Evolutionary conservation across 192 early-diverging fungal genomes (phyloP).

Genomic region (Phycomyces blakesleeanus): DNA sequence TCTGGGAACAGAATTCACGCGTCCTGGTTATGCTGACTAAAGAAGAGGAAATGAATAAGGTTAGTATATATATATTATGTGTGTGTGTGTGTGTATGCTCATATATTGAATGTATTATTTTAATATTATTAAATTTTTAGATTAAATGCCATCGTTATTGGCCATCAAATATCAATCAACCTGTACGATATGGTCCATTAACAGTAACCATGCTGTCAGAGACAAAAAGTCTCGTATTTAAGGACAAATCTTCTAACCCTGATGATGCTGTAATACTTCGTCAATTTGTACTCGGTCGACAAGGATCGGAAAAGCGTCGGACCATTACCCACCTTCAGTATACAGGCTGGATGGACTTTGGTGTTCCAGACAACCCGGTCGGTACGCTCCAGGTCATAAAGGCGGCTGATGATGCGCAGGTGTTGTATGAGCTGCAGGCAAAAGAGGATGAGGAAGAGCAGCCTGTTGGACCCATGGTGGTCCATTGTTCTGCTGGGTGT

Average conservation of each 20-base stretch:
- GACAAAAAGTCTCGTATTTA: constrained; percentile 38
- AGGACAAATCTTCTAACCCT: constrained; percentile 5
- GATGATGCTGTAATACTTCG: constrained; percentile 58
- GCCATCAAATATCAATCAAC: constrained; percentile 50
- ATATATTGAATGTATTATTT: background rate
- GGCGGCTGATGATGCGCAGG: constrained; percentile 38
- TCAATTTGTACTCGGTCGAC: constrained; percentile 39
- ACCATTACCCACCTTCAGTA: constrained; percentile 82
- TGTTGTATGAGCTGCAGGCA: constrained; percentile 4
- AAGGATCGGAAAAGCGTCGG: constrained; percentile 8
- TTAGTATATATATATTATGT: constrained; percentile 24
- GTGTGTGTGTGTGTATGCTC: background rate
- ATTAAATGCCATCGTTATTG: constrained; percentile 90
- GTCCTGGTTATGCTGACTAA: constrained; percentile 95
- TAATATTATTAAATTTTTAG: too few relatives aligned
- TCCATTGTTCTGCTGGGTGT: constrained; percentile 57
- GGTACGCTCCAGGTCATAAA: constrained; percentile 59
- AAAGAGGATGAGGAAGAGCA: background rate
- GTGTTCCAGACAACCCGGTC: constrained; percentile 64
- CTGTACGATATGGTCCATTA: constrained; percentile 48
- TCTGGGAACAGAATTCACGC: constrained; percentile 83
- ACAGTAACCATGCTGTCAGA: constrained; percentile 52
- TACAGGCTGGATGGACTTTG: constrained; percentile 87
- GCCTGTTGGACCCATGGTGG: constrained; percentile 25
- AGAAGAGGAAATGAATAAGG: constrained; percentile 81